Evolutionary conservation across 164 flowering plant species (phyloP).

Genomic region (Magnolia kwangsiensis): DNA sequence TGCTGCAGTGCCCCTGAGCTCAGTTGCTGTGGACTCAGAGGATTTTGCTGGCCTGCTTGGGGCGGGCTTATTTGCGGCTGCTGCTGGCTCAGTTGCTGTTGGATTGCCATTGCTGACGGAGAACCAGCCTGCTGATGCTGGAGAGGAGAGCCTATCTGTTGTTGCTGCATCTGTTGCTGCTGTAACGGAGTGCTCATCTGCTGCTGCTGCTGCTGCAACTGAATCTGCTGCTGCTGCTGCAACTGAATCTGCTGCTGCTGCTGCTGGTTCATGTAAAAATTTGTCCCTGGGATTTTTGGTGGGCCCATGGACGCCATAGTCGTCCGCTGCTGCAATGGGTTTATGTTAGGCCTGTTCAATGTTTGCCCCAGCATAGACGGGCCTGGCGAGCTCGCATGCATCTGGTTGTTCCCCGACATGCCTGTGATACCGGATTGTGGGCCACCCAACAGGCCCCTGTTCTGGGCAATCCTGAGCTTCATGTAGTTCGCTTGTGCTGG

Average conservation of each 20-base stretch:
- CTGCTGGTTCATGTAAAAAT: conserved; percentile 57
- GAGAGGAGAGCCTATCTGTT: conserved; percentile 13
- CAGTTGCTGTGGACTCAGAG: conserved; percentile 63
- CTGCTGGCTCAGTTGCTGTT: conserved; percentile 47
- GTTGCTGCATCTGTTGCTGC: conserved; percentile 44
- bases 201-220: conserved; percentile 33
- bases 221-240: conserved; percentile 29
- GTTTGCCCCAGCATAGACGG: conserved; percentile 70
- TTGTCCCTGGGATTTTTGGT: conserved; percentile 66
- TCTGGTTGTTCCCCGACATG: conserved; percentile 58
- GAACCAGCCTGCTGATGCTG: conserved; percentile 10
- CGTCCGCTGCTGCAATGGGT: conserved; percentile 63
- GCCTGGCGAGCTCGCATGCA: conserved; percentile 58
- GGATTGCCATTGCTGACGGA: conserved; percentile 40
- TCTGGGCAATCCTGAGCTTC: conserved; percentile 43
- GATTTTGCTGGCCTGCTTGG: conserved; percentile 55
- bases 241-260: conserved; percentile 27
- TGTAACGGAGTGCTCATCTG: conserved; percentile 63
- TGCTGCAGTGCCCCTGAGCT: conserved; percentile 71
- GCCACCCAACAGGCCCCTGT: conserved; percentile 40
- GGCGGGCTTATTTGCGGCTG: conserved; percentile 55
- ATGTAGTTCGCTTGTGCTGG: conserved; percentile 18
- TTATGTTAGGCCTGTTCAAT: conserved; percentile 45
- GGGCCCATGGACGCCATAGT: conserved; percentile 73
- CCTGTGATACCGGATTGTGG: conserved; percentile 53